Evolutionary conservation across 345 rosid species (phyloP).

Genomic region (Hevea brasiliensis): DNA sequence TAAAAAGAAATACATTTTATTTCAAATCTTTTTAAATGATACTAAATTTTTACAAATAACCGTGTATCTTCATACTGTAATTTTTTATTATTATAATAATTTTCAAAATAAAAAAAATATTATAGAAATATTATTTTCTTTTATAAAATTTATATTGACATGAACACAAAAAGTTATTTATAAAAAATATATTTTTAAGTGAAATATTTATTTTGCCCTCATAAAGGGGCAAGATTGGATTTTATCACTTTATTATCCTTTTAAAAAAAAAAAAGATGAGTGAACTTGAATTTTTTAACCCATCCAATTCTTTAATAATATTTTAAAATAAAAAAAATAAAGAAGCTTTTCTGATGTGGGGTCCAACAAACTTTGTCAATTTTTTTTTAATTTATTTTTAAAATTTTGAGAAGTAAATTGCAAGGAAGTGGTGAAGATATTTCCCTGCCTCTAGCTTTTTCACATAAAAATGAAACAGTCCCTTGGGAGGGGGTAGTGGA

Average conservation of each 20-base stretch:
- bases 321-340: not conserved
- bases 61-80: no score
- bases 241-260: no score
- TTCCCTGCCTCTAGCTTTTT: not conserved
- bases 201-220: not conserved
- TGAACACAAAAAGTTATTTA: no score
- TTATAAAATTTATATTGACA: no score
- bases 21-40: no score
- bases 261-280: no score
- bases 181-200: not conserved
- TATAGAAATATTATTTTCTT: no score
- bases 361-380: not conserved
- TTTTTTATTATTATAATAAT: no score
- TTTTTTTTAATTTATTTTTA: not conserved
- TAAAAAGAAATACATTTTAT: no score
- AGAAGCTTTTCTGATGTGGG: not conserved
- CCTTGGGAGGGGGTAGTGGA: slow-evolving; percentile 16
- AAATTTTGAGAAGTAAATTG: not conserved
- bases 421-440: slow-evolving; percentile 15
- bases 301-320: slow-evolving; percentile 5
- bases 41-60: no score
- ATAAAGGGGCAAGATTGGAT: not conserved
- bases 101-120: no score
- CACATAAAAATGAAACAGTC: not conserved
- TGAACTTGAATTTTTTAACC: not conserved